These are phyloP conservation scores for Spizellomyces punctatus DNA, from an alignment of 192 early-diverging fungal genomes.

Conservation along the genomic window DNA sequence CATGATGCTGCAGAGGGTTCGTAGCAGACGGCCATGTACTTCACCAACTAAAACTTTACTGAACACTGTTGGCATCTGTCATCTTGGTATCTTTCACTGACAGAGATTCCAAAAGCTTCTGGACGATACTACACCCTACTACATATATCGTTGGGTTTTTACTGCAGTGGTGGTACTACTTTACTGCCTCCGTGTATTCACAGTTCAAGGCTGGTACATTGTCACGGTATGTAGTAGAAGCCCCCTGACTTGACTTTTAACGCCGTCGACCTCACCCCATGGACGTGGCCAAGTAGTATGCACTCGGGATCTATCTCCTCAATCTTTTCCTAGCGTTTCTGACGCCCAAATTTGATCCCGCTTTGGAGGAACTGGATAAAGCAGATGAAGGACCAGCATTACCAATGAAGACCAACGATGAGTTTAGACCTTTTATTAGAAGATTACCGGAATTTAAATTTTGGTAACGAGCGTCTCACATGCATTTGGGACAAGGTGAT, in stretches of 20 bases:
- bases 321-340: constrained; percentile 95
- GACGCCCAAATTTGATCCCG: constrained; percentile 95
- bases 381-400: constrained; percentile 66
- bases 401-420: constrained; percentile 87
- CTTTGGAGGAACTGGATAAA: constrained; percentile 69
- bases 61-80: background rate
- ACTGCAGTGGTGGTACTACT: constrained; percentile 62
- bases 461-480: constrained; percentile 64
- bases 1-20: constrained; percentile 18
- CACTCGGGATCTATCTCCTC: constrained; percentile 90
- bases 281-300: constrained; percentile 60
- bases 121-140: constrained; percentile 81
- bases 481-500: background rate
- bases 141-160: constrained; percentile 72
- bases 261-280: background rate
- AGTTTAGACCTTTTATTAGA: constrained; percentile 96
- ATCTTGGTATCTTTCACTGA: too few species aligned
- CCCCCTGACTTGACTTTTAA: background rate
- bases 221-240: constrained; percentile 58
- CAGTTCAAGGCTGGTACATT: constrained; percentile 93
- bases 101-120: constrained; percentile 80
- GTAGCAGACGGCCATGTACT: background rate
- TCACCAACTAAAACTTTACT: background rate
- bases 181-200: constrained; percentile 78
- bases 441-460: constrained; percentile 98